phyloP scores from a whole-genome alignment of 306 rosid species.

The Cyclanthera cordifolia region DNA sequence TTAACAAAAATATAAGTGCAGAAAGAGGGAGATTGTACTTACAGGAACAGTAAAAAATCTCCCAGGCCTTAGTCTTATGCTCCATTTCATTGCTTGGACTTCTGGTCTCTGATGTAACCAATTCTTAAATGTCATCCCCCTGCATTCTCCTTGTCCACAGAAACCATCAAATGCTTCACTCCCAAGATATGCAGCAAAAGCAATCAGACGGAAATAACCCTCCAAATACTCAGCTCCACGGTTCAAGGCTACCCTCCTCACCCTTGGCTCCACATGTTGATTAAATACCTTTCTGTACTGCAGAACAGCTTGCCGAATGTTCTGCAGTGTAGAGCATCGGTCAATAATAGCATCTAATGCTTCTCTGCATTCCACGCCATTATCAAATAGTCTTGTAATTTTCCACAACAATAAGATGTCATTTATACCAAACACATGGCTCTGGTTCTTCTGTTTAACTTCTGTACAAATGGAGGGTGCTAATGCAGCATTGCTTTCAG shows the following conservation, averaged over 20 bases:
- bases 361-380: constrained; percentile 80
- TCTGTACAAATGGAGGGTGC: constrained; percentile 21
- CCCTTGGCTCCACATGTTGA: constrained; percentile 80
- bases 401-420: constrained; percentile 82
- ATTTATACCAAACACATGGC: constrained; percentile 68
- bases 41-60: constrained; percentile 75
- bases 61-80: constrained; percentile 79
- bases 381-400: constrained; percentile 76
- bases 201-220: constrained; percentile 79
- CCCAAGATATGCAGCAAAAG: constrained; percentile 94
- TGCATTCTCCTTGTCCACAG: constrained; percentile 56
- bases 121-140: constrained; percentile 63
- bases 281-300: constrained; percentile 62
- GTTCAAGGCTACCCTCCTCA: constrained; percentile 75
- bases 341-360: constrained; percentile 85
- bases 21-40: constrained; percentile 19
- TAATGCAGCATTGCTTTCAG: constrained; percentile 27
- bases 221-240: constrained; percentile 90
- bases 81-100: constrained; percentile 90
- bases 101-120: constrained; percentile 83
- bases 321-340: constrained; percentile 85
- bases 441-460: constrained; percentile 34
- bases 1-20: neutral
- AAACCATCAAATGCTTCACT: constrained; percentile 82
- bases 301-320: constrained; percentile 83